A percentile compares a stretch with the other conserved stretches of the same genome.
Conservation (phyloP, 2,329 filamentous ascomycete genomes). For the Colletotrichum truncatum region DNA sequence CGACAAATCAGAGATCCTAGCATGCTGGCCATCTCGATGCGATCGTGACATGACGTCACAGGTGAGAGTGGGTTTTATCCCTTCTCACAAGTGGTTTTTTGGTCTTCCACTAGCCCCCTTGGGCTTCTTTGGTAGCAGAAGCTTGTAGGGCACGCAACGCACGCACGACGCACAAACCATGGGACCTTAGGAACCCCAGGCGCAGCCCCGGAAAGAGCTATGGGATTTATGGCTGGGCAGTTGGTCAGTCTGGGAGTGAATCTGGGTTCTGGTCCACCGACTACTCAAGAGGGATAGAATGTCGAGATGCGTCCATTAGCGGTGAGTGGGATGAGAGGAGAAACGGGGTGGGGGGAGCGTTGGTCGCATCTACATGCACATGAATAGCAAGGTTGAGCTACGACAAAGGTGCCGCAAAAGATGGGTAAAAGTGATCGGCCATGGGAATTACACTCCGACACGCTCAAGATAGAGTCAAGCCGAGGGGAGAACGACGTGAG, state of each 20-base stretch:
- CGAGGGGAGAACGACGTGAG: not conserved
- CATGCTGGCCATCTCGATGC: constrained; percentile 27
- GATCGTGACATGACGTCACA: constrained; percentile 26
- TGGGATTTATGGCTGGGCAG: not conserved
- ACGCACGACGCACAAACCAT: too few species aligned
- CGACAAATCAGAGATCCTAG: constrained; percentile 2
- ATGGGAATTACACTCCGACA: constrained; percentile 8
- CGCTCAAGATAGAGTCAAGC: not conserved
- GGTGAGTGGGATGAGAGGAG: not conserved
- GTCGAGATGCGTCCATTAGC: not conserved
- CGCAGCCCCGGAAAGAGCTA: too few species aligned
- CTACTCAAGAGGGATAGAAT: not conserved
- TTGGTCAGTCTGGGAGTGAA: too few species aligned
- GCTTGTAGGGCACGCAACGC: constrained; percentile 1
- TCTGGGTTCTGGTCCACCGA: not conserved
- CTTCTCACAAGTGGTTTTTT: not conserved
- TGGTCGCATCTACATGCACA: not conserved
- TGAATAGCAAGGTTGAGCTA: not conserved
- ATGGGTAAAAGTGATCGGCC: constrained; percentile 12
- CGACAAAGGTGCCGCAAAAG: not conserved
- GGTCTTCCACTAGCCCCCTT: not conserved
- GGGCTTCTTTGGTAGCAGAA: not conserved
- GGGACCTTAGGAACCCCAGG: too few species aligned
- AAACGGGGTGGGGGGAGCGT: not conserved
- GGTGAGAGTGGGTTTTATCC: not conserved